Evolutionary conservation across 1,139 yeast species (phyloP), one percentile per base, ranked within the genome.

Genomic region (Yamadazyma diddensiae): DNA sequence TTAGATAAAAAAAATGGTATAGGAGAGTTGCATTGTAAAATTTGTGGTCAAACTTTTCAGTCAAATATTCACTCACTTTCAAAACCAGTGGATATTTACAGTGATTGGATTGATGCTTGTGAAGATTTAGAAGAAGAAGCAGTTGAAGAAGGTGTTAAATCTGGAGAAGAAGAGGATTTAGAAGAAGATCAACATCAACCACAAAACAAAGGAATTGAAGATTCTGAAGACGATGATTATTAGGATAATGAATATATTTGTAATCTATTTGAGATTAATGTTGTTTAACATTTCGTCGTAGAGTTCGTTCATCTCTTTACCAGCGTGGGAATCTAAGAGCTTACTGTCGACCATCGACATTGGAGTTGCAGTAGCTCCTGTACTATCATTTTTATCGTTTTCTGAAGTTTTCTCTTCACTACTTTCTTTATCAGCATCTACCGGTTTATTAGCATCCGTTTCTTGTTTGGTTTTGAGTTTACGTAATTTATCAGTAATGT

Each of bases 91-190:
- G 98, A 92, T 57, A 86, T 92, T 15, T 92, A 92, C 55, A 84
- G 95, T 31, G 98, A 90, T 55, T 92, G 98, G 98, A 88, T 88
- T 37, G 98, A 92, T 65, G 98, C 97, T 1, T 92, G 96, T 55
- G 98, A 92, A 52, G 96, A 94, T 33, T 94, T 92, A 39, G 94
- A 94, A 26, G 80, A 79, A 42, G 85, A 83, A 1, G 63, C 57
- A 10, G 48, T 37, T 7, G 43, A 36, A 9, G 56, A 42, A n/a
- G 74, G 57, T 11, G 68, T 57, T 22, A 62, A 63, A 36, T 59
- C 63, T 13, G 68, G 57, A 21, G 62, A 63, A 36, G 59, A 64
- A 31, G 71, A 62, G 26, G 30, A 26, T 14, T 11, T 12, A 5
- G 74, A 58, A 10, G 67, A 57, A 12, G 68, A 57, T 22, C 62